These are phyloP conservation scores for sunflower (Helianthus annuus) DNA, from an alignment of 129 eudicot genomes.

Conservation along the genomic window DNA sequence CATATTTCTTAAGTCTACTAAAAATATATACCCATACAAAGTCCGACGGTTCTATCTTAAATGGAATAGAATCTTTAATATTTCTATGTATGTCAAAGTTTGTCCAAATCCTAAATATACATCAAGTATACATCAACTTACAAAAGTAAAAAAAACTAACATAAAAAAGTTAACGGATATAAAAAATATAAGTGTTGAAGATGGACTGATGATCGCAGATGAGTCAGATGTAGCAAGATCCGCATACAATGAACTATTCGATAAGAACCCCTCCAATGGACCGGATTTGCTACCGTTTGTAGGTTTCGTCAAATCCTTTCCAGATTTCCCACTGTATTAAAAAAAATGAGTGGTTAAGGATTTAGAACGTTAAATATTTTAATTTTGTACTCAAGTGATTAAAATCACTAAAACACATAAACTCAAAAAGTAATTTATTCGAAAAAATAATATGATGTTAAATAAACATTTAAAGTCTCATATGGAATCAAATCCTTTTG, in stretches of 20 bases:
- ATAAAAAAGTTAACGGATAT: slow-evolving; percentile 1
- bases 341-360: no score
- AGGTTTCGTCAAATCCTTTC: slow-evolving; percentile 39
- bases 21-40: not conserved
- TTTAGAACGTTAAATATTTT: no score
- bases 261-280: slow-evolving; percentile 43
- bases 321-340: slow-evolving; percentile 39
- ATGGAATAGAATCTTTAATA: not conserved
- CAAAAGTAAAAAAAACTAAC: not conserved
- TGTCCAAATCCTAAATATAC: slow-evolving; percentile 5
- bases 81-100: slow-evolving; percentile 8
- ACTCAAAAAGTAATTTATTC: no score
- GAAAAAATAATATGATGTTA: no score
- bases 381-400: no score
- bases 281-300: slow-evolving; percentile 23
- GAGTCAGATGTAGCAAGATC: slow-evolving; percentile 54
- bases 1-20: not conserved
- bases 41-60: not conserved
- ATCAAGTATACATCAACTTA: not conserved
- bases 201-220: slow-evolving; percentile 9
- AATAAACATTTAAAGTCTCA: no score
- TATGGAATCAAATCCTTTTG: no score
- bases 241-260: slow-evolving; percentile 69
- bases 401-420: no score
- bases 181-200: slow-evolving; percentile 15